Percentiles rank a stretch among this genome's conserved stretches.
Conservation (phyloP, 805 yeast species). For the Ascoidea asiatica region DNA sequence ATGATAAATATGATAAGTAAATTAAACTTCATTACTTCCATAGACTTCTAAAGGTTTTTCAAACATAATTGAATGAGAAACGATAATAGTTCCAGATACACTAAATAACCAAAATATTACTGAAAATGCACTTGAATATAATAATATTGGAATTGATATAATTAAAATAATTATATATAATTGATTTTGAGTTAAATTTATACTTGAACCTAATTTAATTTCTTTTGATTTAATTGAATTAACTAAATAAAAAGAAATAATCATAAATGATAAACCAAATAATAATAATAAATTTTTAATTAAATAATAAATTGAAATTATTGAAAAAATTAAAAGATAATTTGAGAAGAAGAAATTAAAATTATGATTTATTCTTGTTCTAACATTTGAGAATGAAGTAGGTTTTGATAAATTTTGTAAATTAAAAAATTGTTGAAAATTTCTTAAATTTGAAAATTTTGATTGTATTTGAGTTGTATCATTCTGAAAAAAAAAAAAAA, state of each 20-base stretch:
- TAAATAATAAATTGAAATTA: neutral
- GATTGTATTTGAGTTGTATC: neutral
- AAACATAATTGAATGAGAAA: neutral
- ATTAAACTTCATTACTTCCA: neutral
- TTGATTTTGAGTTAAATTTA: neutral
- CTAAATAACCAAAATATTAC: neutral
- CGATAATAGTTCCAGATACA: neutral
- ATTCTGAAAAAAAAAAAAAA: neutral
- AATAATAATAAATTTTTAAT: too few relatives aligned
- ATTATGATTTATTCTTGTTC: neutral
- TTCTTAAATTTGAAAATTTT: neutral
- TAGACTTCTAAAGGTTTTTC: neutral
- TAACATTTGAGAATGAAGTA: neutral
- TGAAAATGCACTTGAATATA: neutral
- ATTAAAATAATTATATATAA: too few relatives aligned
- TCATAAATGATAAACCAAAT: neutral
- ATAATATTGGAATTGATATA: neutral
- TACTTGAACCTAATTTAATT: neutral
- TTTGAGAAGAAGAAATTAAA: neutral
- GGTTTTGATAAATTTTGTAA: neutral
- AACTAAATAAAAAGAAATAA: too few relatives aligned
- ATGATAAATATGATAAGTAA: too few relatives aligned
- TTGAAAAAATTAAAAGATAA: neutral
- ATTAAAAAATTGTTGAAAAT: neutral
- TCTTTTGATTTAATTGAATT: neutral